Base-by-base conservation (phyloP, 768 basidiomycete genomes). In the Boletus patriciae region DNA sequence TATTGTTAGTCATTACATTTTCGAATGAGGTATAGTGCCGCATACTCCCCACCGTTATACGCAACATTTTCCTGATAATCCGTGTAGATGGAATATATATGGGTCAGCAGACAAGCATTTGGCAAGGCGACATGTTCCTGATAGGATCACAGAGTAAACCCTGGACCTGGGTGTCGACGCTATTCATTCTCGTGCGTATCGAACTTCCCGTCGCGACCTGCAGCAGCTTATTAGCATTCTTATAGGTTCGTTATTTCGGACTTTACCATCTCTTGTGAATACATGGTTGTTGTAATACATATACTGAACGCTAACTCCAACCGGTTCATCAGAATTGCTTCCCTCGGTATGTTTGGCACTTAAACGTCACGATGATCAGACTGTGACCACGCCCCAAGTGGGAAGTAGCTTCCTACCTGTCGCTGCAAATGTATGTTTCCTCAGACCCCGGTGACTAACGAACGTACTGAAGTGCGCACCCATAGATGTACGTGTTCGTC, bases 371-470 rank as follows among this genome's bases (percentile, higher is more conserved):
- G 11, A 34, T 37, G 15, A 52, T 33, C 3, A 6, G 10, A 48
- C 4, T 8, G 2, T 48, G 23, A 54, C 23, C 6, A 6, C 12
- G 2, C 8, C 19, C 13, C 6, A 15, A 61, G 58, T 36, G 4
- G 60, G 50, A 45, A 61, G 41, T 34, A 61, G 33, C 49, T 55
- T 61, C 27, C 3, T 61, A 29, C 53, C 60, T 49, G 58, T 31
- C 10, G 15, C 42, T 19, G 31, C 25, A 21, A 45, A 49, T 46
- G 60, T 61, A 54, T 31, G 37, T 34, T 18, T 11, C 33, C 3
- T 45, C 18, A 12, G 5, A 15, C 3, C 1, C 11, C 3, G 18
- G 10, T 16, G 19, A 23, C n/a, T 19, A 10, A 37, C 6, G 12
- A 45, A 3, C 25, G 4, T 29, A 27, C 27, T 46, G 18, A 27